Evolutionary conservation across 305 asterid species (phyloP).

Genomic region (Fraxinus paxiana): DNA sequence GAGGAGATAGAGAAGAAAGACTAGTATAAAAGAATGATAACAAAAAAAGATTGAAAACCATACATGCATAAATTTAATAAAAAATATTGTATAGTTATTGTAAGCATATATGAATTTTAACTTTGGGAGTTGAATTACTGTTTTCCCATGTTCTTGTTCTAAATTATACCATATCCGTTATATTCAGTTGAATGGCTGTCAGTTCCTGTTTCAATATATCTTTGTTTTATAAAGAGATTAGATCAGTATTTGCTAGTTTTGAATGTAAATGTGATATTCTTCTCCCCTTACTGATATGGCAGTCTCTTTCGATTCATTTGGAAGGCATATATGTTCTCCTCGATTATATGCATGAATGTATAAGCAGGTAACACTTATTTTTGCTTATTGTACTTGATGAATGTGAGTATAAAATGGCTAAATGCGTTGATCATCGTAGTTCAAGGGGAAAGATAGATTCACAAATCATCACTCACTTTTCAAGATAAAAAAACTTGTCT

Average conservation of each 20-base stretch:
- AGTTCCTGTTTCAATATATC: background rate
- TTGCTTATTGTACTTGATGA: background rate
- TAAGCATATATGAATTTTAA: background rate
- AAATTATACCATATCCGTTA: background rate
- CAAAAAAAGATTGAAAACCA: background rate
- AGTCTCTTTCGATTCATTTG: background rate
- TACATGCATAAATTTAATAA: background rate
- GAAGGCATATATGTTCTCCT: background rate
- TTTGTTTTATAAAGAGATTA: background rate
- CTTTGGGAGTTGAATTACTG: background rate
- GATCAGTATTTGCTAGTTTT: background rate
- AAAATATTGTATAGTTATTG: background rate
- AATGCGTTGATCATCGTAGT: background rate
- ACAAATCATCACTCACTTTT: background rate
- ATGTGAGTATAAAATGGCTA: background rate
- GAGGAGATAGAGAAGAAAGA: background rate
- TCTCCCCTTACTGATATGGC: background rate
- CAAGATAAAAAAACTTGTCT: background rate
- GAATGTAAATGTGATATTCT: background rate
- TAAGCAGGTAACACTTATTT: constrained; percentile 3
- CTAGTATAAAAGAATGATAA: background rate
- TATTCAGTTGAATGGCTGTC: background rate
- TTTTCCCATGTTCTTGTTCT: background rate
- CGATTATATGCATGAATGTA: background rate
- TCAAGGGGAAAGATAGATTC: background rate